Conservation (phyloP, 768 basidiomycete genomes). For the Panaeolus cyanescens region DNA sequence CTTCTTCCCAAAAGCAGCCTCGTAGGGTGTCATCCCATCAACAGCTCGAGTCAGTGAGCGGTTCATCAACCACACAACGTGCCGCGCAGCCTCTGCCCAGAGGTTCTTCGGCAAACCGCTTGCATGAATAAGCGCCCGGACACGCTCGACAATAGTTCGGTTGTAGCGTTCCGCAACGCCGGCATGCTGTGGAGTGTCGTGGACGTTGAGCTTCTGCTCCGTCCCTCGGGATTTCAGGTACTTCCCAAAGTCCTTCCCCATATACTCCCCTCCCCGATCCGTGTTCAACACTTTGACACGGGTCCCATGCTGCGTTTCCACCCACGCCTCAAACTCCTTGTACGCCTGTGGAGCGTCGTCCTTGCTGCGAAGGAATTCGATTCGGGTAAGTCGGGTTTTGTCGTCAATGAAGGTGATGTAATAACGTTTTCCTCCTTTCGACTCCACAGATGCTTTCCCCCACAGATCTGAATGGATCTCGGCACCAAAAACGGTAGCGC, state of each 20-base stretch:
- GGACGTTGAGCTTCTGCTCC: no score
- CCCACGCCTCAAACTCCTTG: conserved; percentile 22
- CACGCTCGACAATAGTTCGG: conserved; percentile 16
- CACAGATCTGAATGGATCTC: conserved; percentile 33
- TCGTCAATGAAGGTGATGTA: conserved; percentile 2
- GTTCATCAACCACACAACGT: conserved; percentile 30
- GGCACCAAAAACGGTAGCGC: conserved; percentile 26
- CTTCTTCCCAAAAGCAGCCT: not conserved
- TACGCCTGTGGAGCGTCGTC: conserved; percentile 25
- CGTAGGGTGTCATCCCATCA: no score
- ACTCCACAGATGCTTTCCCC: not conserved
- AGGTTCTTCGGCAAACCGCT: conserved; percentile 25
- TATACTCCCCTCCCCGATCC: conserved; percentile 41
- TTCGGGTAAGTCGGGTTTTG: not conserved
- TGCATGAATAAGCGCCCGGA: conserved; percentile 25
- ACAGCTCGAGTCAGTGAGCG: conserved; percentile 18
- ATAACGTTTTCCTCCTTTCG: not conserved
- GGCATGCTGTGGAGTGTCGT: no score
- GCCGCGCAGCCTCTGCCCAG: conserved; percentile 29
- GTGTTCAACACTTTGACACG: conserved; percentile 33
- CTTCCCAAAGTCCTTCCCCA: no score
- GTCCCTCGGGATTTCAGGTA: no score
- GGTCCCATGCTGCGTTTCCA: conserved; percentile 30
- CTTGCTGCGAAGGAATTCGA: conserved; percentile 19
- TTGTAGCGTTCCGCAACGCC: no score